Evolutionary conservation across 345 rosid genomes (phyloP), one percentile per base, ranked within the genome.

Genomic region (Eucalyptus erythrocorys): DNA sequence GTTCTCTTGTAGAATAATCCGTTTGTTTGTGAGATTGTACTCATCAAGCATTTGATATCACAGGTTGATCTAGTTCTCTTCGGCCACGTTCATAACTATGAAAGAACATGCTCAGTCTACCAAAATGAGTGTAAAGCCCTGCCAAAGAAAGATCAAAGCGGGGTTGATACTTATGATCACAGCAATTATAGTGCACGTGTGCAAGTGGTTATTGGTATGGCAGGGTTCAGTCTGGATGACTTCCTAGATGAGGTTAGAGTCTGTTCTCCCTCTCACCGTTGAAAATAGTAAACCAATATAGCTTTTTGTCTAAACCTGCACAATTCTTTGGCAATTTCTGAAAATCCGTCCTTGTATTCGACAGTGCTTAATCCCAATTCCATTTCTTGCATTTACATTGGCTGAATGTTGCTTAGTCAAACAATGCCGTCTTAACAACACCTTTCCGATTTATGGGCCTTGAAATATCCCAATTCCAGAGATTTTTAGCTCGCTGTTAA

Each of bases 31-130:
- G 32, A 50, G 53, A 89, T 87, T 49, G 14, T 86, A n/a, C 59
- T 10, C n/a, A 49, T 22, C 13, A 15, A 32, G 85, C 13, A 43
- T 22, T 27, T 37, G 27, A n/a, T 0, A 15, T 10, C 37, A 19
- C 51, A 95, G 97, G 98, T 93, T 24, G 98, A 95, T 89, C 82
- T 95, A 47, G 96, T 26, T 40, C 93, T 95, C 17, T 89, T 92
- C n/a, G 96, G 98, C 21, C 96, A 95, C 82, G 95, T 95, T 49
- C 98, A 95, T 89, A 95, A 95, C 85, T 95, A 95, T 34, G 98
- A 94, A 89, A 92, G 98, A 89, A 95, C 93, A 21, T 95, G 96
- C 87, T 94, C 96, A 6, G 84, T 95, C 40, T 93, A 82, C 86
- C 87, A 88, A 80, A 53, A 49, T 9, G 37, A 87, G 14, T 95